These are phyloP conservation scores for Trichosanthes cucumerina DNA, from an alignment of 306 rosid genomes.

Conservation along the genomic window DNA sequence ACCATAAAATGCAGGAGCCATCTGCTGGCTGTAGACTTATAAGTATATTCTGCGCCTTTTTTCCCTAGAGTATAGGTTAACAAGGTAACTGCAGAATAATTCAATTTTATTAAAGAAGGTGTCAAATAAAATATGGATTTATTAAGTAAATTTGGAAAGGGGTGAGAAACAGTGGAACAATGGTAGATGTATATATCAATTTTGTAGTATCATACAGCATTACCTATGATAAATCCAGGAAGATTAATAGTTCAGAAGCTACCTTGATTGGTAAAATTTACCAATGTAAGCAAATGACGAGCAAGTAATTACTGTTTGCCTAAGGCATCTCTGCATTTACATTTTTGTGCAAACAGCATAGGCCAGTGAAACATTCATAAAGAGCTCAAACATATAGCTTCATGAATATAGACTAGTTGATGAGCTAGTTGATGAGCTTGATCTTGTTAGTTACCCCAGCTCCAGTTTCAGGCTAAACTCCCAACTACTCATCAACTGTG, in stretches of 20 bases:
- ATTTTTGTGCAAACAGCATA: not conserved
- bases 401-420: too few species aligned
- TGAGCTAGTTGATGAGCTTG: too few species aligned
- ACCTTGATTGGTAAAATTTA: not conserved
- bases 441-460: too few species aligned
- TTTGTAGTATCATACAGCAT: slow-evolving; percentile 8
- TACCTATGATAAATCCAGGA: not conserved
- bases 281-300: not conserved
- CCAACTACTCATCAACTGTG: too few species aligned
- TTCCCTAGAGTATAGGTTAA: slow-evolving; percentile 6
- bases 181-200: not conserved
- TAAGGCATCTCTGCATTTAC: not conserved
- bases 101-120: slow-evolving; percentile 10
- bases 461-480: too few species aligned
- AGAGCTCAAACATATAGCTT: not conserved
- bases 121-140: slow-evolving; percentile 6
- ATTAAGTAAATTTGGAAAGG: not conserved
- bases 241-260: slow-evolving; percentile 1
- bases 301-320: not conserved
- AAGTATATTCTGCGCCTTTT: slow-evolving; percentile 9
- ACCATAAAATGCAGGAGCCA: slow-evolving; percentile 15
- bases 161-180: not conserved
- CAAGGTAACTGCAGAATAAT: slow-evolving; percentile 15
- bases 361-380: not conserved
- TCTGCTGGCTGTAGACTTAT: slow-evolving; percentile 15